These are phyloP conservation scores for Westerdykella ornata DNA, from an alignment of 2,329 filamentous ascomycete genomes.

Conservation along the genomic window DNA sequence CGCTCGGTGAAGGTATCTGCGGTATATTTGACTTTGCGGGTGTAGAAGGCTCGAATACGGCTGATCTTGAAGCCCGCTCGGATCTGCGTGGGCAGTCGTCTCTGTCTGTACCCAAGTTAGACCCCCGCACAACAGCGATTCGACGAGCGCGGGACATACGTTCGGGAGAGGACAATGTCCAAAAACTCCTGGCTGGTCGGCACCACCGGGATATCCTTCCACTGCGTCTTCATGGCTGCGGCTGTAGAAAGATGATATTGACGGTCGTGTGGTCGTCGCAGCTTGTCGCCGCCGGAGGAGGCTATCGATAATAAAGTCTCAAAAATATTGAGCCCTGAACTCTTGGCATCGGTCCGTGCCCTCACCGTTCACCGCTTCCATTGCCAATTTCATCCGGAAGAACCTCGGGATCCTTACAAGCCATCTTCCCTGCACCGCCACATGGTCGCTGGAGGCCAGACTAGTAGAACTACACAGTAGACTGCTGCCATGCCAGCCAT, in stretches of 20 bases:
- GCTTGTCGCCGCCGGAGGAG: conserved; percentile 12
- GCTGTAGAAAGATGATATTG: conserved; percentile 5
- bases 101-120: conserved; percentile 56
- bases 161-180: conserved; percentile 87
- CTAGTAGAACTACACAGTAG: too few relatives aligned
- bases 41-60: conserved; percentile 93
- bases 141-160: conserved; percentile 11
- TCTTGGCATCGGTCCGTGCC: neutral
- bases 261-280: conserved; percentile 5
- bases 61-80: conserved; percentile 92
- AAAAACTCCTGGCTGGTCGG: conserved; percentile 93
- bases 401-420: too few relatives aligned
- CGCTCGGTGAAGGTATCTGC: conserved; percentile 96
- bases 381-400: too few relatives aligned
- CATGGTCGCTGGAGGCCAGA: too few relatives aligned
- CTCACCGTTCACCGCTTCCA: too few relatives aligned
- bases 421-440: too few relatives aligned
- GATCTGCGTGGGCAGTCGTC: conserved; percentile 90
- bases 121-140: conserved; percentile 3
- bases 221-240: conserved; percentile 36
- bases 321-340: conserved; percentile 6
- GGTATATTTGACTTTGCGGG: conserved; percentile 95
- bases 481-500: too few relatives aligned
- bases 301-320: conserved; percentile 11
- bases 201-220: conserved; percentile 70